Evolutionary conservation across 2,329 filamentous ascomycete species (phyloP).

Genomic region (Aspergillus quadrilineatus): DNA sequence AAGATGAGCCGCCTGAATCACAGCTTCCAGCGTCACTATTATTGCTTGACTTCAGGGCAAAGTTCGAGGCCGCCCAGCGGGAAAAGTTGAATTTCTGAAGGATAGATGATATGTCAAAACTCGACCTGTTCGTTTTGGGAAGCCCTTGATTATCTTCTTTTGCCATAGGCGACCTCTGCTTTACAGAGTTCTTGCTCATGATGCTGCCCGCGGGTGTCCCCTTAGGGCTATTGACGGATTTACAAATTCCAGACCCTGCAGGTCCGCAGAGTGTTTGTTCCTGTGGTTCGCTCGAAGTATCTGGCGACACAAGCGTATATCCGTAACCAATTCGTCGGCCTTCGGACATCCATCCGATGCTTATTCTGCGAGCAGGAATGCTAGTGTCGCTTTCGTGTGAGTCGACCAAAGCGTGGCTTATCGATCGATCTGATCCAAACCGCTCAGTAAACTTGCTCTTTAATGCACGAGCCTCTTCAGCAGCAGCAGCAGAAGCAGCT

Average conservation of each 20-base stretch:
- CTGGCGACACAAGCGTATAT: constrained; percentile 34
- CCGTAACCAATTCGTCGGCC: constrained; percentile 43
- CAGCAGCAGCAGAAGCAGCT: neutral
- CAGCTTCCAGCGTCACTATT: constrained; percentile 13
- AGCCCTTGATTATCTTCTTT: neutral
- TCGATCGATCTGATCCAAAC: constrained; percentile 22
- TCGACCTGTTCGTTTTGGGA: constrained; percentile 10
- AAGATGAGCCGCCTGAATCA: constrained; percentile 13
- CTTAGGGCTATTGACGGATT: neutral
- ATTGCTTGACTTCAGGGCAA: constrained; percentile 11
- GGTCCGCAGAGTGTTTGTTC: neutral
- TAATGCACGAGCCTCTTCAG: constrained; percentile 9
- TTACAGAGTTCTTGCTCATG: neutral
- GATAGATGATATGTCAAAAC: constrained; percentile 15
- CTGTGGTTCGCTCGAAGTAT: constrained; percentile 18
- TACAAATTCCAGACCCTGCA: neutral
- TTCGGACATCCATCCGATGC: constrained; percentile 44
- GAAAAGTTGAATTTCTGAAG: constrained; percentile 15
- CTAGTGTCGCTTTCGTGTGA: constrained; percentile 1
- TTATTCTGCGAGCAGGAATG: constrained; percentile 33
- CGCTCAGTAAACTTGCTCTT: constrained; percentile 37
- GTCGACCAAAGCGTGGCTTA: constrained; percentile 1
- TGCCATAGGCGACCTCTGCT: neutral
- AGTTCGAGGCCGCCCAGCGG: constrained; percentile 16
- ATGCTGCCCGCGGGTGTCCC: neutral